Conservation (phyloP, 139 green algal species). For the Chlorella sp. region DNA sequence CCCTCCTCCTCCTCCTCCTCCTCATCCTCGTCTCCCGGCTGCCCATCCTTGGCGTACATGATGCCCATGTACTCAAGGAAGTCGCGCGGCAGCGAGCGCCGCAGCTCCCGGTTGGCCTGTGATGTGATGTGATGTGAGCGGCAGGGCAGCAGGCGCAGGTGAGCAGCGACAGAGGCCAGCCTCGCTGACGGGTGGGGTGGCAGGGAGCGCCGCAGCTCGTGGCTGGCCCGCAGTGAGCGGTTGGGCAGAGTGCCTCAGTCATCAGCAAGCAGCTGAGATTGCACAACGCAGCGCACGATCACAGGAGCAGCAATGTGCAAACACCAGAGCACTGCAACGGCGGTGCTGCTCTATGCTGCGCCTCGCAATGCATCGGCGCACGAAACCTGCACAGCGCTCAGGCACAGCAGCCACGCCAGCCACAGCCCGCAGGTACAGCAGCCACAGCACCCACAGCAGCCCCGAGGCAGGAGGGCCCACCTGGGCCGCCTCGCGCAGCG, state of each 20-base stretch:
- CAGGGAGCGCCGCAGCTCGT: conserved; percentile 49
- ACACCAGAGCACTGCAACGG: too few species aligned
- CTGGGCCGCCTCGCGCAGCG: background rate
- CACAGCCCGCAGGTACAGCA: background rate
- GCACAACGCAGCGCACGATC: too few species aligned
- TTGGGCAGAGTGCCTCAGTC: too few species aligned
- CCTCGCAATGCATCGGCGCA: conserved; percentile 58
- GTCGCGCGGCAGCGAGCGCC: conserved; percentile 47
- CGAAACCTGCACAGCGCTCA: conserved; percentile 16
- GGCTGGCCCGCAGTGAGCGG: too few species aligned
- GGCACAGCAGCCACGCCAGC: background rate
- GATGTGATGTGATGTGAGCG: too few species aligned
- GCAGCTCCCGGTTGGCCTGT: conserved; percentile 49
- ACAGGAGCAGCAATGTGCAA: too few species aligned
- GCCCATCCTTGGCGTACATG: conserved; percentile 3
- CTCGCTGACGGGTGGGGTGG: too few species aligned
- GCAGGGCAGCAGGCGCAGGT: too few species aligned
- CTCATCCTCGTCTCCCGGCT: background rate
- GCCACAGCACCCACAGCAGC: background rate
- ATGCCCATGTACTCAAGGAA: conserved; percentile 46
- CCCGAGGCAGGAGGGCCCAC: too few species aligned
- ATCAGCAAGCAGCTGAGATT: too few species aligned
- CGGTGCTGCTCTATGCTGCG: too few species aligned
- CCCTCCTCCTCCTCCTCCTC: conserved; percentile 6
- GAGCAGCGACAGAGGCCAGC: too few species aligned